Base-by-base conservation (phyloP, 2,329 filamentous ascomycete species). In the Fusarium transvaalense region DNA sequence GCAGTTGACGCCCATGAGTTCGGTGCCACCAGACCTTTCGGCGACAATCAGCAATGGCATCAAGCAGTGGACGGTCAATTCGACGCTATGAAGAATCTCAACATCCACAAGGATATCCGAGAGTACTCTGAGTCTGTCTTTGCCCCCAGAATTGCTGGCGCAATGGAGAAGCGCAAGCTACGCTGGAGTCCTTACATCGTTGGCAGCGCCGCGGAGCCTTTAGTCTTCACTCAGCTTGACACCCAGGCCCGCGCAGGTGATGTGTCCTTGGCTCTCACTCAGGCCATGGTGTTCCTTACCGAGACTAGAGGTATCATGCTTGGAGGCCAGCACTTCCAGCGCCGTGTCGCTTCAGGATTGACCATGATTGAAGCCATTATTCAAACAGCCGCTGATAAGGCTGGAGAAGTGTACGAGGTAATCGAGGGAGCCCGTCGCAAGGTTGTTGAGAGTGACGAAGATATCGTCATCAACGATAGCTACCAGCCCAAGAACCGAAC, bases 281-380 rank as follows among this genome's bases (percentile, higher is more conserved):
- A 76, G 10, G 59, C 74, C 0, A 62, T 76, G 35, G 71, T 76
- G 0, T 75, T 76, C 4, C 61, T 76, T 2, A 69, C 70, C 3
- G 75, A 76, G 46, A 74, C 69, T 0, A 56, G 75, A n/a, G 75
- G 75, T 1, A 75, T 78, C 2, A 74, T 71, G 53, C 59, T 78
- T 2, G 76, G 74, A 1, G 65, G 72, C n/a, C 76, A 77, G 50
- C 75, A 78, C 37, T 77, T 77, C 5, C 76, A 78, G 51, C 72
- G 74, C 0, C 76, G 77, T 25, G 76, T 77, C 5, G 74, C 73
- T 17, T 69, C 75, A 2, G 69, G 66, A 5, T 37, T 76, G 10
- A 67, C 64, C 1, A 76, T 72, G 71, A 59, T 76, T 2, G 61
- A 71, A 6, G 53, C 72, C 1, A 61, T 76, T 5, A 45, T 76